Percentiles rank a stretch among this genome's conserved stretches.
These are phyloP conservation scores for Talaromyces stipitatus DNA, from an alignment of 495 filamentous ascomycete species.

Conservation along the genomic window DNA sequence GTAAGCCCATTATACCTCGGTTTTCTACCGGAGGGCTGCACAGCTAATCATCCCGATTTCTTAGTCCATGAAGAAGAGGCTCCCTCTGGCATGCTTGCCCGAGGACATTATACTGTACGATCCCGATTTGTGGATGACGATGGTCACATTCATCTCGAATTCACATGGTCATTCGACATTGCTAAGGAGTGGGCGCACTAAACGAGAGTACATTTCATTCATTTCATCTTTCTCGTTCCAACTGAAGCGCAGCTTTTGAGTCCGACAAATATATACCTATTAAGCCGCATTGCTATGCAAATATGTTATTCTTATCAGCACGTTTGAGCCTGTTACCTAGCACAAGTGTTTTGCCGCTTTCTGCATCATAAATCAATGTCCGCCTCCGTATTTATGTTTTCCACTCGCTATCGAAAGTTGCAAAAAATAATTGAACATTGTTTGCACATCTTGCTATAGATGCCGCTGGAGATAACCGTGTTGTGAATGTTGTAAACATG, in stretches of 20 bases:
- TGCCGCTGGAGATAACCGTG: neutral
- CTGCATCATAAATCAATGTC: neutral
- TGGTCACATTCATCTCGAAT: slow-evolving; percentile 72
- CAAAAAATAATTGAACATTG: neutral
- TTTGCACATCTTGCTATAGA: neutral
- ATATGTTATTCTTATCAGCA: neutral
- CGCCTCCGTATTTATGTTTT: neutral
- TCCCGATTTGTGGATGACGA: slow-evolving; percentile 93
- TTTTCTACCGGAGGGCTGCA: neutral
- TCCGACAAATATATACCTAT: neutral
- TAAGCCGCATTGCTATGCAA: neutral
- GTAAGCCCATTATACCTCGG: slow-evolving; percentile 44
- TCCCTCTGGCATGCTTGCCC: slow-evolving; percentile 77
- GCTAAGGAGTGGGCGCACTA: slow-evolving; percentile 70
- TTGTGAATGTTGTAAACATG: neutral
- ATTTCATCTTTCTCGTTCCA: neutral
- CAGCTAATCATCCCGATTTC: neutral
- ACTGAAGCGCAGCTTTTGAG: neutral
- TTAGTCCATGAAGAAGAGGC: slow-evolving; percentile 84
- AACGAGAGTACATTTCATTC: neutral
- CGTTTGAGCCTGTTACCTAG: neutral
- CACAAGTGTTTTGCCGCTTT: neutral
- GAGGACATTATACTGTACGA: slow-evolving; percentile 77
- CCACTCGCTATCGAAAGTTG: neutral
- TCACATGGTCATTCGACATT: slow-evolving; percentile 93